These are phyloP conservation scores for Lonicera japonica DNA, from an alignment of 129 eudicot genomes.

Conservation along the genomic window DNA sequence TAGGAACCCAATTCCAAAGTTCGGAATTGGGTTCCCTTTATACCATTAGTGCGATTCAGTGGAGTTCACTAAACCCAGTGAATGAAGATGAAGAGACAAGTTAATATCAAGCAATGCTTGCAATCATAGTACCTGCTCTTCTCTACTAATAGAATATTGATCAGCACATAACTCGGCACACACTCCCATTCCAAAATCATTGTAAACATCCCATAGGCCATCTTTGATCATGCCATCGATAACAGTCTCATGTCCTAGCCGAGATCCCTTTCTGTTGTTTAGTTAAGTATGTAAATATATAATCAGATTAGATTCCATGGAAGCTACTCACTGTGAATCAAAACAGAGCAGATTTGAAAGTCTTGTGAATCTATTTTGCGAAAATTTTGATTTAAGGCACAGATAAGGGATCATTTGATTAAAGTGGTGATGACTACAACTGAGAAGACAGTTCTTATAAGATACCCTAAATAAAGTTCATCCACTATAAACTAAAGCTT, in stretches of 20 bases:
- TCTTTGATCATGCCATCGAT: constrained; percentile 95
- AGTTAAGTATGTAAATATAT: neutral
- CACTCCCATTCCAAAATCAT: constrained; percentile 92
- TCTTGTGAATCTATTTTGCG: no score
- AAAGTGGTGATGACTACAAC: neutral
- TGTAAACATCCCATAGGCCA: constrained; percentile 98
- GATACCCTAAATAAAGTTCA: neutral
- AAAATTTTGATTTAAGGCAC: neutral
- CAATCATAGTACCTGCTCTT: constrained; percentile 53
- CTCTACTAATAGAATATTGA: constrained; percentile 47
- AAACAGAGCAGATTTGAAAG: no score
- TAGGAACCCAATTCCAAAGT: neutral
- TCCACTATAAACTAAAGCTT: neutral
- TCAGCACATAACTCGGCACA: constrained; percentile 90
- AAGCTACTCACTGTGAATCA: no score
- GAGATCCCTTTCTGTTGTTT: constrained; percentile 79
- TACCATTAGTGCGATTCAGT: neutral
- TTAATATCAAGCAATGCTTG: neutral
- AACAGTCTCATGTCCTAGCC: constrained; percentile 80
- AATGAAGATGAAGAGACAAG: neutral
- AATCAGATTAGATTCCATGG: constrained; percentile 12
- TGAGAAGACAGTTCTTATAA: neutral
- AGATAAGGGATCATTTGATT: neutral
- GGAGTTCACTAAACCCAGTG: neutral
- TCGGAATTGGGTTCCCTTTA: neutral